Base-by-base conservation (phyloP, 2,329 filamentous ascomycete species). In the Ilyonectria sp. region DNA sequence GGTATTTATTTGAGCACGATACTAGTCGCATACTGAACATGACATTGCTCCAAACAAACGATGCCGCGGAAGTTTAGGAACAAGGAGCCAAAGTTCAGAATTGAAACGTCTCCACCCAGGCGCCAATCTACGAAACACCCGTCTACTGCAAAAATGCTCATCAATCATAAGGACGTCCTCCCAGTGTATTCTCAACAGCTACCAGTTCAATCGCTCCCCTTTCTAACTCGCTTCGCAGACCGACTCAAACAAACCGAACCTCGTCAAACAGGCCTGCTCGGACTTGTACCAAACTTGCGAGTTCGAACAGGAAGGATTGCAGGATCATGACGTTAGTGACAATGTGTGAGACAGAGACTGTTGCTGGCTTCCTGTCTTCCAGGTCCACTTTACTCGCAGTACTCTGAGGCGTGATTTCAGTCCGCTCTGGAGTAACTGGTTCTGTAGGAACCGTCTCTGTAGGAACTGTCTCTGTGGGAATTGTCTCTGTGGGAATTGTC, bases 261-360 rank as follows among this genome's bases (percentile, higher is more conserved):
- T 95, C 93, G 60, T 92, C 91, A 80, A 95, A 95, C 54, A 95
- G 79, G 13, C 90, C 91, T 26, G 91, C 92, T 61, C 93, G 86
- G 40, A 93, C 91, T 78, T 95, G 93, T 65, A 94, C 85, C 73
- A 95, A 80, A 29, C 92, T 92, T 2, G 92, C 90, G 63, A 95
- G 80, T 79, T 96, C 93, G 56, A 95, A 85, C 56, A 95, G 81
- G 77, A 96, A 96, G 40, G 93, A 92, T 78, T 96, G 93, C 64
- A 94, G 84, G 57, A 95, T 88, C 65, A 95, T 89, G 46, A 92
- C 89, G 78, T 95, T 96, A 6, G 93, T 95, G 69, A 96, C 82
- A 11, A 95, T 84, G 77, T 95, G 93, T 46, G 92, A 94, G 5
- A 96, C 88, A 8, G 91, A 93, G 8, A 90, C 91, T 10, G 85